Conservation (phyloP, 345 rosid genomes). For the Erysimum cheiranthoides region DNA sequence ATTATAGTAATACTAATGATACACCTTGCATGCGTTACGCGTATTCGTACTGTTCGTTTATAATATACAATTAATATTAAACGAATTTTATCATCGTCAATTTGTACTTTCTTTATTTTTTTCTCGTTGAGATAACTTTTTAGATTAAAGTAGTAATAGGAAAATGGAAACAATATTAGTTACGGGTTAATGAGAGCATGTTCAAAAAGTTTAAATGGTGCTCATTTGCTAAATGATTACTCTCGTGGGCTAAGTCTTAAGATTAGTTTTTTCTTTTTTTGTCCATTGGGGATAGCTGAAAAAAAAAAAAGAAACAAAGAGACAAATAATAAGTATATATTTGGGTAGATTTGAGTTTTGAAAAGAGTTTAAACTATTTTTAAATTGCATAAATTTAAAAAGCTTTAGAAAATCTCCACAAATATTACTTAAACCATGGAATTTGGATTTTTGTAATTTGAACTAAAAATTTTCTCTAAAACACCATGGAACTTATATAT, state of each 20-base stretch:
- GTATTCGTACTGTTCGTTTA: constrained; percentile 28
- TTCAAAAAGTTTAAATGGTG: constrained; percentile 40
- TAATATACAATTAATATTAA: constrained; percentile 1
- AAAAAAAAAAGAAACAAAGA: not conserved
- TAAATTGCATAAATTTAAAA: not conserved
- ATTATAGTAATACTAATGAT: constrained; percentile 21
- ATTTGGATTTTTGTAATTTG: too few species aligned
- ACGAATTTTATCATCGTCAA: not conserved
- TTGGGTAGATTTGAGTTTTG: not conserved
- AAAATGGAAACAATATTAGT: constrained; percentile 21
- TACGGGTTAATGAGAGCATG: constrained; percentile 37
- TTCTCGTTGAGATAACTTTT: not conserved
- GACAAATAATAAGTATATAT: not conserved
- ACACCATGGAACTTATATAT: too few species aligned
- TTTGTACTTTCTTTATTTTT: not conserved
- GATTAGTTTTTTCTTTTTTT: not conserved
- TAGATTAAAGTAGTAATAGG: constrained; percentile 3
- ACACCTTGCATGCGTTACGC: constrained; percentile 43
- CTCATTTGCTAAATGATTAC: constrained; percentile 48
- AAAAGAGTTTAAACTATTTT: not conserved
- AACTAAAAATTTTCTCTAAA: too few species aligned
- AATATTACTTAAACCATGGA: too few species aligned
- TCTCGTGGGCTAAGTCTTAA: constrained; percentile 39
- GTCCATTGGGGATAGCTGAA: not conserved
- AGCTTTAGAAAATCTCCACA: too few species aligned